Percentiles rank a stretch among this genome's conserved stretches.
These are phyloP conservation scores for apple (Malus domestica) DNA, from an alignment of 306 rosid species.

Conservation along the genomic window DNA sequence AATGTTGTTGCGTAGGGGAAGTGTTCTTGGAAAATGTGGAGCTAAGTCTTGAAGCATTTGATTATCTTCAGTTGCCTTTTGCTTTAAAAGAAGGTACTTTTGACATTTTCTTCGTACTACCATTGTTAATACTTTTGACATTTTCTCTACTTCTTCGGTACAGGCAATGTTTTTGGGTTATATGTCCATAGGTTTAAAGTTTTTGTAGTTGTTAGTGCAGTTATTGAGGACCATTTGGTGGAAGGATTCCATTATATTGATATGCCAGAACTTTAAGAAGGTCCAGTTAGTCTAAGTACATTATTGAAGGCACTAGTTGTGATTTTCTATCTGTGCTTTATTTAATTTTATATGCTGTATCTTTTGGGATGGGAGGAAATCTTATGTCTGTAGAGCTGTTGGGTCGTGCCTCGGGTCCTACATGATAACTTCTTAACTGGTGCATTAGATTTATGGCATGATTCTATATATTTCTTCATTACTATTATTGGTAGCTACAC, in stretches of 20 bases:
- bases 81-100: constrained; percentile 76
- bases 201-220: neutral
- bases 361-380: neutral
- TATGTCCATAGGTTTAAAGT: neutral
- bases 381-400: neutral
- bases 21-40: constrained; percentile 87
- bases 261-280: neutral
- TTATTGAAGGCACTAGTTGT: neutral
- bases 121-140: neutral
- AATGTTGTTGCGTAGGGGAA: constrained; percentile 46
- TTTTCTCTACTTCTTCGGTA: neutral
- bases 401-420: neutral
- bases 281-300: neutral
- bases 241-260: neutral
- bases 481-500: neutral
- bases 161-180: neutral
- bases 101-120: constrained; percentile 1
- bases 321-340: neutral
- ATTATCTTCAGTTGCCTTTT: constrained; percentile 89
- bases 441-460: neutral
- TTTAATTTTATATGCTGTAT: neutral
- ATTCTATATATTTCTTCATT: neutral
- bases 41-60: constrained; percentile 89
- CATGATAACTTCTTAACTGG: neutral
- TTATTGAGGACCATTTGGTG: neutral